Evolutionary conservation across 768 basidiomycete species (phyloP), one percentile per base, ranked within the genome.

Genomic region (Boletus rubescentipes): DNA sequence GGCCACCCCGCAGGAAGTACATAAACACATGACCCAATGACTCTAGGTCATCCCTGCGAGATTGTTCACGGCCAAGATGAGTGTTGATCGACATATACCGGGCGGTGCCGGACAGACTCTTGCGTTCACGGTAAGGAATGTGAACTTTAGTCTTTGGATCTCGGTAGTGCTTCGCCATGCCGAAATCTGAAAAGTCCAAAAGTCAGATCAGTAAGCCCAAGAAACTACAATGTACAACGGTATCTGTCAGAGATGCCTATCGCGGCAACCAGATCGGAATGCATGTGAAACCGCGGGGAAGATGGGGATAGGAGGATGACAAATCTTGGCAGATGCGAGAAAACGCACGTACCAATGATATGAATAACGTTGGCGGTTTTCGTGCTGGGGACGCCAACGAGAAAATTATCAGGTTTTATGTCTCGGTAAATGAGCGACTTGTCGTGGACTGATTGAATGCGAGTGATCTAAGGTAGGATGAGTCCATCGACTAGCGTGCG

Each of bases 51-150:
- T 99, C 96, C 63, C 96, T 82, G 58, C 96, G 85, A 20, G 93
- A 96, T 69, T 90, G 86, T 76, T 96, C 95, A 58, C 96, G 87
- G 31, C 96, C 96, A 57, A 98, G 76, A 75, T 99, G 96, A 8
- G 96, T 99, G 70, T 99, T 99, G 80, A 98, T 99, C 44, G 90
- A 93, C 96, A 99, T 99, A 77, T 99, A 99, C 39, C 96, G 86
- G 46, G 97, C 96, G 32, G 96, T 98, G 14, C 96, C 96, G 15
- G 91, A 93, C 44, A 98, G 75, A 50, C 91, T 93, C 79, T 98
- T 99, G 65, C 97, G 86, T 71, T 99, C 96, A 61, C 97, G 86
- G 74, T 99, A 99, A n/a, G 97, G 96, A 57, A 99, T 99, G 73
- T 99, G 96, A 53, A 91, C 84, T 69, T 93, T 97, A 16, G 93